Evolutionary conservation across 129 eudicot species (phyloP).

Genomic region (Pittosporum tobira): DNA sequence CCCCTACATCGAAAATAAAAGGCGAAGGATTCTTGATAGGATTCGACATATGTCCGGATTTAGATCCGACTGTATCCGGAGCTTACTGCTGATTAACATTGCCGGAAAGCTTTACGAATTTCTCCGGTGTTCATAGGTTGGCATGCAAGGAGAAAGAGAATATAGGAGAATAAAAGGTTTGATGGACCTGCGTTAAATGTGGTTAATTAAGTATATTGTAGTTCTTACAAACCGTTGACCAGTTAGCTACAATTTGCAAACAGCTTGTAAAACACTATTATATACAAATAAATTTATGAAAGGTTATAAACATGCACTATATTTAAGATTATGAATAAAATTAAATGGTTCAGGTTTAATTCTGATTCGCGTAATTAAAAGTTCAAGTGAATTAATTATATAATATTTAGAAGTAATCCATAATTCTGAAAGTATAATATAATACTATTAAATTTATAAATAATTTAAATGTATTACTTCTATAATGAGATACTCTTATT

Average conservation of each 20-base stretch:
- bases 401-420: too few species aligned
- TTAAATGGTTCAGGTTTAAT: too few species aligned
- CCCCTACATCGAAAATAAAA: slow-evolving; percentile 44
- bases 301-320: too few species aligned
- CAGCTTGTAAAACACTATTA: too few species aligned
- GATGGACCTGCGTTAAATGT: slow-evolving; percentile 9
- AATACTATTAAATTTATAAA: too few species aligned
- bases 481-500: too few species aligned
- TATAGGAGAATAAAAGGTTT: neutral
- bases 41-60: slow-evolving; percentile 24
- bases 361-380: too few species aligned
- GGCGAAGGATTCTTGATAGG: slow-evolving; percentile 25
- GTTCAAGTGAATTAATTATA: too few species aligned
- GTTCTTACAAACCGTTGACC: neutral
- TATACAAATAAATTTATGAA: too few species aligned
- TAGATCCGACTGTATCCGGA: neutral
- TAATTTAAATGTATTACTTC: too few species aligned
- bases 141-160: neutral
- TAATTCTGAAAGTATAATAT: too few species aligned
- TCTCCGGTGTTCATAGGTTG: neutral
- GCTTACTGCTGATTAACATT: slow-evolving; percentile 1
- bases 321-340: too few species aligned
- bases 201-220: neutral
- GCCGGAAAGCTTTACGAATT: neutral
- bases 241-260: slow-evolving; percentile 3